Percentiles rank a stretch among this genome's conserved stretches.
These are phyloP conservation scores for Naganishia onofrii DNA, from an alignment of 768 basidiomycete genomes.

Conservation along the genomic window DNA sequence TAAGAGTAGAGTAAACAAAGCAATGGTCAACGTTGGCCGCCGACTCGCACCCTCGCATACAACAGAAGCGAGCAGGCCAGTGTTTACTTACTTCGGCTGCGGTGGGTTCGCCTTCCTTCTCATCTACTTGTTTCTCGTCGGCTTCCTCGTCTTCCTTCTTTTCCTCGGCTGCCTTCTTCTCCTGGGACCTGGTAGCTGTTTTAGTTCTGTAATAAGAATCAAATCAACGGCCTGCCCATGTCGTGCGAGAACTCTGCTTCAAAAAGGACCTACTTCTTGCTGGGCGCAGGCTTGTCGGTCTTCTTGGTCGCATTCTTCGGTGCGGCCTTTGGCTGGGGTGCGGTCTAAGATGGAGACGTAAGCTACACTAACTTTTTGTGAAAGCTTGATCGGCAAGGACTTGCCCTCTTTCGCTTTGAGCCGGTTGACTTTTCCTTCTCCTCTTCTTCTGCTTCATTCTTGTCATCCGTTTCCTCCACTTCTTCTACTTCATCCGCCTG, in stretches of 20 bases:
- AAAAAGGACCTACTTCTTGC: conserved; percentile 14
- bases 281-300: neutral
- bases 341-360: neutral
- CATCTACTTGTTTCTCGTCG: neutral
- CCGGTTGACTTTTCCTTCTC: conserved; percentile 19
- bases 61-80: no score
- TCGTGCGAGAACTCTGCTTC: neutral
- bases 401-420: conserved; percentile 27
- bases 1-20: neutral
- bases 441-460: conserved; percentile 31
- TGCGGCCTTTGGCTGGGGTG: conserved; percentile 15
- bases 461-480: conserved; percentile 20
- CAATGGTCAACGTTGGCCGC: no score
- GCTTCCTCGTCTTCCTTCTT: conserved; percentile 10
- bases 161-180: conserved; percentile 18
- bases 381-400: neutral
- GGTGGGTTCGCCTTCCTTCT: conserved; percentile 16
- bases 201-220: neutral
- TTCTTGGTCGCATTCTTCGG: conserved; percentile 25
- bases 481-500: conserved; percentile 8
- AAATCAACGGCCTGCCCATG: neutral
- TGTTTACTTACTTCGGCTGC: conserved; percentile 13
- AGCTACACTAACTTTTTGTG: neutral
- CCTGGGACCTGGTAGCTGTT: neutral
- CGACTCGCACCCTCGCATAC: no score